Base-by-base conservation (phyloP, 208 protist genomes). In the Leishmania gerbilli region DNA sequence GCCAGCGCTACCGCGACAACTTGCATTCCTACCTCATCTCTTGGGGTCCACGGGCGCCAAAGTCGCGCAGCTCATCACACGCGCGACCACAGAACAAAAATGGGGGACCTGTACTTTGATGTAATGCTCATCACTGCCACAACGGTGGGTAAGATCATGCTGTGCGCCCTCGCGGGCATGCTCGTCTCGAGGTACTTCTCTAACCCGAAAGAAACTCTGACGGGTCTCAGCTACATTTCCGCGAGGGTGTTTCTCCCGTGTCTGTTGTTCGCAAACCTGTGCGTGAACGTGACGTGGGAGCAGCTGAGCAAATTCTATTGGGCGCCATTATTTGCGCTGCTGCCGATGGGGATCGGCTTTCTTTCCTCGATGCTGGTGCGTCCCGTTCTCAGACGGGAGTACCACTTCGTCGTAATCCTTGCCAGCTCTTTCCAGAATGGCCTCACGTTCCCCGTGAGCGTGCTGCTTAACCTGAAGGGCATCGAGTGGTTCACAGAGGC, bases 401-500 rank as follows among this genome's bases (percentile, higher is more conserved):
- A 92, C 84, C 88, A 84, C 31, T 84, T 82, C 21, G 74, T 95
- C n/a, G 40, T 92, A 8, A 76, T 91, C 62, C 81, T 94, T 55
- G 87, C 84, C 7, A 92, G 89, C 76, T 85, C 87, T n/a, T 95
- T 95, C 85, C 91, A 92, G 65, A 95, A 93, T 74, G 88, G 92
- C 2, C 77, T 96, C 19, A 90, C 90, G 31, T 94, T 95, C 74
- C 84, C 87, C 0, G 78, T 93, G 40, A 86, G 84, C 53, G 68
- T 95, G 24, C 19, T 95, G 45, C 65, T 94, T 13, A 91, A 91
- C 67, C 76, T 96, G 42, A 93, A 91, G 37, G 90, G 87, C n/a
- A 78, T 95, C n/a, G 51, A 74, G n/a, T 95, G 89, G 93, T 83
- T 92, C 67, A 87, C 72, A 49, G 67, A 13, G 7, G 40, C 72